Evolutionary conservation across 352 stramenopile species (phyloP).

Genomic region (Pythium brachiatum): DNA sequence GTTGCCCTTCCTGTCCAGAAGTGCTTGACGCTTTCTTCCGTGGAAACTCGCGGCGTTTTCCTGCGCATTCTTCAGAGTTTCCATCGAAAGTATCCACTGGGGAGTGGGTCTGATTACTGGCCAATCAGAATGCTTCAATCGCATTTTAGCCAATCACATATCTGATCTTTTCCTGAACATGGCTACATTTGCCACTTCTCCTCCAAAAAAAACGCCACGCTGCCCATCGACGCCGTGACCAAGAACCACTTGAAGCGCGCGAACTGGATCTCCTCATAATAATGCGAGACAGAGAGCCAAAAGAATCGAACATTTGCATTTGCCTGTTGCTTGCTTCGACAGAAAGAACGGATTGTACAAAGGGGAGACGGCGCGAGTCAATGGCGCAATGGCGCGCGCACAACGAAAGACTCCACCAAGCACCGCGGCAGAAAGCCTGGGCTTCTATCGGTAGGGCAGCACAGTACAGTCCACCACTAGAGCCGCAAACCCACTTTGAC

Average conservation of each 20-base stretch:
- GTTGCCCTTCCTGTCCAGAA: too few relatives aligned
- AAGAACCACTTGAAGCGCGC: not conserved
- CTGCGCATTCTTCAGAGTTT: constrained; percentile 8
- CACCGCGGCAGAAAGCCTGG: not conserved
- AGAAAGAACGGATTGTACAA: constrained; percentile 4
- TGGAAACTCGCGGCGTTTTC: constrained; percentile 5
- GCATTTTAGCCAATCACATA: constrained; percentile 8
- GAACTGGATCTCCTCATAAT: not conserved
- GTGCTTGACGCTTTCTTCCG: constrained; percentile 17
- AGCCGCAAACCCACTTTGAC: too few relatives aligned
- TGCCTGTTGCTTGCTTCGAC: not conserved
- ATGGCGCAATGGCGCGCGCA: constrained; percentile 1
- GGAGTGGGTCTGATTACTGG: not conserved
- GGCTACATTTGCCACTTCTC: constrained; percentile 11
- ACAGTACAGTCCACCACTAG: too few relatives aligned
- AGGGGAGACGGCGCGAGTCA: constrained; percentile 1
- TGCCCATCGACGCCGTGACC: not conserved
- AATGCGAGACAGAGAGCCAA: not conserved
- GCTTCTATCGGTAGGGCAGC: too few relatives aligned
- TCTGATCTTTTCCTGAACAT: constrained; percentile 7
- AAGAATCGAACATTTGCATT: not conserved
- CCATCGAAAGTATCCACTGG: constrained; percentile 20
- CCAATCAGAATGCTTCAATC: constrained; percentile 1
- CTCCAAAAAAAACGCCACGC: constrained; percentile 2
- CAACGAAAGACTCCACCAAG: not conserved